A percentile compares a stretch with the other conserved stretches of the same genome.
Conservation (phyloP, 73 alveolate species). For the Stentor coeruleus region DNA sequence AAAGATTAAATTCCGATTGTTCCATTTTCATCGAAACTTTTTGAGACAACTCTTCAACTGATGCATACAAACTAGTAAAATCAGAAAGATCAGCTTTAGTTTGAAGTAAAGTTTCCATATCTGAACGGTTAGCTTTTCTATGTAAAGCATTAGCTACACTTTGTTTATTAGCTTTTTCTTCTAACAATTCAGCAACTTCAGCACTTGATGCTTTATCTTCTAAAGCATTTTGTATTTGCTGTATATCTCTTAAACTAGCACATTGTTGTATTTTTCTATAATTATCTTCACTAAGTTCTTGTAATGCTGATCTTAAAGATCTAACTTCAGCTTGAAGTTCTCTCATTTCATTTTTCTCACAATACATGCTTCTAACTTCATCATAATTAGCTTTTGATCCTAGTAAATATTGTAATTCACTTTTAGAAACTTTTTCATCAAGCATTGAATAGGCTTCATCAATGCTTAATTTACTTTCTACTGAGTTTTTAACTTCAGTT, state of each 20-base stretch:
- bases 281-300: neutral
- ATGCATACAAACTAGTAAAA: slow-evolving; percentile 36
- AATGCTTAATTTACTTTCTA: slow-evolving; percentile 40
- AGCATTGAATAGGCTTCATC: slow-evolving; percentile 41
- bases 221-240: no score
- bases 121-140: slow-evolving; percentile 85
- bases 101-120: slow-evolving; percentile 56
- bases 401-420: slow-evolving; percentile 38
- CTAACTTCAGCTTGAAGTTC: slow-evolving; percentile 38
- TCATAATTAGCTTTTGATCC: slow-evolving; percentile 40
- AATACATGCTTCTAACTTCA: slow-evolving; percentile 62
- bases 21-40: slow-evolving; percentile 33
- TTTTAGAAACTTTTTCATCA: slow-evolving; percentile 43
- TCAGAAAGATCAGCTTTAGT: slow-evolving; percentile 59
- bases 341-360: slow-evolving; percentile 62
- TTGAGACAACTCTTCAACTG: slow-evolving; percentile 37
- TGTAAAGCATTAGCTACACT: slow-evolving; percentile 89
- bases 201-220: neutral
- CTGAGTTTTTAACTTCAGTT: slow-evolving; percentile 52
- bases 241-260: neutral
- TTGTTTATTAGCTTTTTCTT: slow-evolving; percentile 84
- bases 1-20: neutral
- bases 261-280: neutral
- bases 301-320: slow-evolving; percentile 37
- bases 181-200: slow-evolving; percentile 79